These are phyloP conservation scores for Fusarium sacchari DNA, from an alignment of 2,329 filamentous ascomycete genomes.

Conservation along the genomic window DNA sequence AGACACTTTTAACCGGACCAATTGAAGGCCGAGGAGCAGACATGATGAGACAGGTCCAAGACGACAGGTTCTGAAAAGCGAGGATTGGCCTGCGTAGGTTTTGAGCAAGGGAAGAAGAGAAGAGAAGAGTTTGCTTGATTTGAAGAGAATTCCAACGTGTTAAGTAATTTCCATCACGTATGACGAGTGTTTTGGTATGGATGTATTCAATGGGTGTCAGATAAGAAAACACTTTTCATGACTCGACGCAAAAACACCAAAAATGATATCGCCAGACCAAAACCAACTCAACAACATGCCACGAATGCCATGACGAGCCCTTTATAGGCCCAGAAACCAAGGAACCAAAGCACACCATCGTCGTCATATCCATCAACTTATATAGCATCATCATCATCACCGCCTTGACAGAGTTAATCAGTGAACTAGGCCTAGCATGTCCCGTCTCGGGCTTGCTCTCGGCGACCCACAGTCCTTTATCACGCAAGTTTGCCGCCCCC, in stretches of 20 bases:
- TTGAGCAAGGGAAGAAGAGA: not conserved
- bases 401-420: not conserved
- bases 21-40: conserved; percentile 20
- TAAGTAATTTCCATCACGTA: not conserved
- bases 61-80: conserved; percentile 5
- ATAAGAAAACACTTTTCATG: not conserved
- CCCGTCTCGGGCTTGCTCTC: conserved; percentile 44
- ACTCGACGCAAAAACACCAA: conserved; percentile 29
- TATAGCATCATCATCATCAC: conserved; percentile 21
- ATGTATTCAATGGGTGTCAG: not conserved
- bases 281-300: conserved; percentile 10
- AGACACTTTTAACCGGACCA: conserved; percentile 33
- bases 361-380: conserved; percentile 21
- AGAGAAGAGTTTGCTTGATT: not conserved
- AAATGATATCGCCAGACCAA: conserved; percentile 23
- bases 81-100: conserved; percentile 10
- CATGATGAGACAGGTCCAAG: conserved; percentile 15
- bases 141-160: not conserved
- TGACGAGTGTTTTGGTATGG: not conserved
- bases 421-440: conserved; percentile 21
- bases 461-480: conserved; percentile 47
- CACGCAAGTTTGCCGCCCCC: conserved; percentile 31
- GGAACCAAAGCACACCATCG: conserved; percentile 20
- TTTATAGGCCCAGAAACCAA: not conserved
- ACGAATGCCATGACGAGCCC: conserved; percentile 13